Percentiles rank a stretch among this genome's conserved stretches.
phyloP scores from a whole-genome alignment of 805 yeast species.

The Pichia rugopelliculosa region DNA sequence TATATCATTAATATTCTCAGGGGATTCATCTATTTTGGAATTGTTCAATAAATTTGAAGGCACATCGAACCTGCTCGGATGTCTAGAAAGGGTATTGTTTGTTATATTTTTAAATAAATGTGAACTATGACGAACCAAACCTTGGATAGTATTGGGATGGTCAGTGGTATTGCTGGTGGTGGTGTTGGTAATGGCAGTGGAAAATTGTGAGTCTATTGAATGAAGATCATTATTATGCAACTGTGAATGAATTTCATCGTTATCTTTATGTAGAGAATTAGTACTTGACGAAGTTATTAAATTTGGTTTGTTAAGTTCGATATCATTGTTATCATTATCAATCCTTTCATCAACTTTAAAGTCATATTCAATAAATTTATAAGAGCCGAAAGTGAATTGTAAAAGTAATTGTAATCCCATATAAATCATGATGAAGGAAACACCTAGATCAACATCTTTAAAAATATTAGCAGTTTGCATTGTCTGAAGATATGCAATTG shows the following conservation, averaged over 20 bases:
- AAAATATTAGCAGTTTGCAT: conserved; percentile 58
- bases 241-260: not conserved
- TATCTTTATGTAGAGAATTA: not conserved
- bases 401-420: conserved; percentile 57
- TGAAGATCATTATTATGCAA: not conserved
- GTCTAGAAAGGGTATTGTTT: not conserved
- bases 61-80: conserved; percentile 1
- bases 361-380: conserved; percentile 62
- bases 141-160: not conserved
- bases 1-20: conserved; percentile 39
- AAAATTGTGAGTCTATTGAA: not conserved
- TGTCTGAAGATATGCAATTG: conserved; percentile 76
- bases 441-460: conserved; percentile 59
- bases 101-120: not conserved
- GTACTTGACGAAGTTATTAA: not conserved
- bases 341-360: conserved; percentile 32
- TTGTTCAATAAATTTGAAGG: conserved; percentile 21
- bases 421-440: conserved; percentile 79
- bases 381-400: conserved; percentile 73
- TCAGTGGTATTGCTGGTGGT: not conserved
- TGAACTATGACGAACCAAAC: not conserved
- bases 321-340: not conserved
- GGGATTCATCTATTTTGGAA: not conserved
- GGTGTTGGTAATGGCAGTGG: no score
- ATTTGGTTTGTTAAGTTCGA: not conserved